Conservation (phyloP, 2,329 filamentous ascomycete genomes). For the Exophiala phaeomuriformis region DNA sequence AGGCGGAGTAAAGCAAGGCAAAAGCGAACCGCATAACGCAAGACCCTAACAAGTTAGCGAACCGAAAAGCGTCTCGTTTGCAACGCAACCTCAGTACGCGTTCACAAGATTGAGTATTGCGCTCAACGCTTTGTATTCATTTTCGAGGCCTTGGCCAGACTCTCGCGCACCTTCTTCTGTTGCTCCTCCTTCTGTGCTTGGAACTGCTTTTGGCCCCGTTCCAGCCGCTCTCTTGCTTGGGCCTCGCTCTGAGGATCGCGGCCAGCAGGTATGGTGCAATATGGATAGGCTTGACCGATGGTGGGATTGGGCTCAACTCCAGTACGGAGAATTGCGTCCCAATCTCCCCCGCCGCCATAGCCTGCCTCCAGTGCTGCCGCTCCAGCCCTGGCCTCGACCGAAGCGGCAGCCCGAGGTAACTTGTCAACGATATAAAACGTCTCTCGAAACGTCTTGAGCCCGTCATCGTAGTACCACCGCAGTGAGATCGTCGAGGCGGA, state of each 20-base stretch:
- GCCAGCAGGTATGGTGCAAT: conserved; percentile 1
- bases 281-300: conserved; percentile 5
- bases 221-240: conserved; percentile 6
- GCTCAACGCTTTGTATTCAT: not conserved
- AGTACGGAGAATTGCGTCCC: conserved; percentile 17
- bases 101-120: too few species aligned
- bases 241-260: conserved; percentile 5
- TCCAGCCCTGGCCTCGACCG: too few species aligned
- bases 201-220: conserved; percentile 9
- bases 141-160: not conserved
- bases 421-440: conserved; percentile 22
- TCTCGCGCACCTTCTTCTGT: conserved; percentile 11
- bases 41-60: too few species aligned
- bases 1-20: too few species aligned
- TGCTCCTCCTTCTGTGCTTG: conserved; percentile 15
- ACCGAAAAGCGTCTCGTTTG: too few species aligned
- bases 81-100: too few species aligned
- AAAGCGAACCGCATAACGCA: too few species aligned
- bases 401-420: not conserved
- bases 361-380: not conserved
- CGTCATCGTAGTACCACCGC: conserved; percentile 22
- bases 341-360: conserved; percentile 1
- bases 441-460: conserved; percentile 19
- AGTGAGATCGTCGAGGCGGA: conserved; percentile 15
- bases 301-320: conserved; percentile 8